Percentiles rank a stretch among this genome's conserved stretches.
phyloP scores from a whole-genome alignment of 192 early-diverging fungal genomes.

The Umbelopsis sp. region DNA sequence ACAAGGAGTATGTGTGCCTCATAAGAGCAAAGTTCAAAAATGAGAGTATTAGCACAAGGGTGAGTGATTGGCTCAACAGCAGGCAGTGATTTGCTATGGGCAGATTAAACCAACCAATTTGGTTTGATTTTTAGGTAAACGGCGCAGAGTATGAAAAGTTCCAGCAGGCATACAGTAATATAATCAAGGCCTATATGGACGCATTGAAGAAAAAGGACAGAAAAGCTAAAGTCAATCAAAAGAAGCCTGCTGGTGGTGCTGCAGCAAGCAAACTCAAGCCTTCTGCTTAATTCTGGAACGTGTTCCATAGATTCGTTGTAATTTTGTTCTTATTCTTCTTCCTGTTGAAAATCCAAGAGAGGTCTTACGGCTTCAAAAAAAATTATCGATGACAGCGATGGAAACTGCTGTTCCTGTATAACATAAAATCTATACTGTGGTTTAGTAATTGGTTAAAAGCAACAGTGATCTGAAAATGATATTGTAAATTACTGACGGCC shows the following conservation, averaged over 20 bases:
- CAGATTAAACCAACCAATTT: neutral
- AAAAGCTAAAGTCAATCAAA: slow-evolving; percentile 10
- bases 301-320: neutral
- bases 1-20: slow-evolving; percentile 18
- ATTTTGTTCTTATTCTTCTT: neutral
- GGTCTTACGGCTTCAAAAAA: neutral
- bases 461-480: too few species aligned
- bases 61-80: slow-evolving; percentile 1
- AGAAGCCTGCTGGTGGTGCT: neutral
- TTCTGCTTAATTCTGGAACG: neutral
- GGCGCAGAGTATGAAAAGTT: slow-evolving; percentile 32
- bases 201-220: slow-evolving; percentile 39
- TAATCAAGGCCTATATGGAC: slow-evolving; percentile 42
- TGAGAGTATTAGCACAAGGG: slow-evolving; percentile 33
- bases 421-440: too few species aligned
- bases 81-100: neutral
- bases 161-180: slow-evolving; percentile 33
- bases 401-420: too few species aligned
- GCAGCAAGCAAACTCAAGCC: slow-evolving; percentile 12
- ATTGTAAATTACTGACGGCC: too few species aligned
- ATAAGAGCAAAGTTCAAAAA: slow-evolving; percentile 30
- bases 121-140: slow-evolving; percentile 22
- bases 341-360: neutral
- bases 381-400: too few species aligned
- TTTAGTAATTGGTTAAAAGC: too few species aligned